phyloP scores from a whole-genome alignment of 169 alveolate species.

The Cryptosporidium xiaoi region DNA sequence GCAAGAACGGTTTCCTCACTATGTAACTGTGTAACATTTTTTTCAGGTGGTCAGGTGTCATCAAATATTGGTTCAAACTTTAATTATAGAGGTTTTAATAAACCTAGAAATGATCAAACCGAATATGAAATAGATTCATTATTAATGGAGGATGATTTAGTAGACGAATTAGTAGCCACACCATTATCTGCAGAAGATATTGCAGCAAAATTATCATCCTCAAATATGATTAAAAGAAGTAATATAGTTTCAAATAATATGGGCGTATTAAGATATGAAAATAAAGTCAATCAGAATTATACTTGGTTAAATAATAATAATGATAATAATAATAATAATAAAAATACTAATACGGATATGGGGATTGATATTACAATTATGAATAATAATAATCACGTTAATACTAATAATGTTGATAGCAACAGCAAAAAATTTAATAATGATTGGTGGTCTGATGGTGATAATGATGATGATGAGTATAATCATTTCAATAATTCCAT shows the following conservation, averaged over 20 bases:
- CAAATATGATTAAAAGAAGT: not conserved
- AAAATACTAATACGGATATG: not conserved
- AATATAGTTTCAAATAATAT: not conserved
- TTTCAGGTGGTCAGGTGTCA: conserved; percentile 53
- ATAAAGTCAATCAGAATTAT: not conserved
- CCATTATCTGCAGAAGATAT: conserved; percentile 73
- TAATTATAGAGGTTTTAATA: conserved; percentile 63
- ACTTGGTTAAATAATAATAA: not conserved
- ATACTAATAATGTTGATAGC: not conserved
- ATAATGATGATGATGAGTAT: conserved; percentile 32
- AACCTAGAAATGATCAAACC: conserved; percentile 51
- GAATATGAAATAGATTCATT: conserved; percentile 69
- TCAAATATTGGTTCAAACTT: conserved; percentile 1
- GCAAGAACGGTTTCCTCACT: conserved; percentile 73
- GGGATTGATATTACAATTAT: conserved; percentile 28
- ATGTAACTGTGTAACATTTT: conserved; percentile 67
- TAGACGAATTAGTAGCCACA: conserved; percentile 66
- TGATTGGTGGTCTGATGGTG: conserved; percentile 72
- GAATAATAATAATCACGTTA: not conserved
- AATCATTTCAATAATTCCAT: not conserved
- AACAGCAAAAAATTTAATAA: conserved; percentile 22
- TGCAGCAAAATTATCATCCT: conserved; percentile 60
- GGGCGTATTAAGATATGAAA: not conserved
- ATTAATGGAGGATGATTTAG: conserved; percentile 65
- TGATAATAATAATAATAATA: not conserved